Base-by-base conservation (phyloP, 2,329 filamentous ascomycete species). In the Lachnellula occidentalis region DNA sequence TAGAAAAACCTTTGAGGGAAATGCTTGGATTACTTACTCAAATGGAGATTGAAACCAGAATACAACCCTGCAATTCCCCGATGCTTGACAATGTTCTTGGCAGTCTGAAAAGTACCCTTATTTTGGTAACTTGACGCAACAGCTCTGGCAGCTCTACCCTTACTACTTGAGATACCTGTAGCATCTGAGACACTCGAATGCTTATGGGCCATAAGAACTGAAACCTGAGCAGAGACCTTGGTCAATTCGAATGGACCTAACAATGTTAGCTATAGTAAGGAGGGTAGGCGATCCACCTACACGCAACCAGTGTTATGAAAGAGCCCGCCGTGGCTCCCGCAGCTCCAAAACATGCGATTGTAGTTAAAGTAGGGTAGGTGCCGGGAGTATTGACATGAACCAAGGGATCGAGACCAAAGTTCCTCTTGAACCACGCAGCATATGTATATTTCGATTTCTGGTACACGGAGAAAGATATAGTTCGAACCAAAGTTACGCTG, bases 151-250 rank as follows among this genome's bases (percentile, higher is more conserved):
- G 41, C 41, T 17, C 22, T 31, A 21, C 43, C 21, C 5, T 17
- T 31, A 5, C 8, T 27, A 27, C n/a, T 46, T 14, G 43, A 27
- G 27, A 56, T 45, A 45, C 50, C 65, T 50, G 69, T 67, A 50
- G 67, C 60, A 31, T 69, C 63, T n/a, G 66, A 66, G 22, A 66
- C 34, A 42, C 64, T 67, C 15, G 70, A 68, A 45, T 76, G 76
- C 60, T 79, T 76, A 55, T 79, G 76, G 17, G 86, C 86, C 74
- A 92, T 82, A 56, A 92, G 75, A 11, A 91, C 87, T 1, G 90
- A 91, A 19, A 94, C 87, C 70, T 95, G 90, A 15, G 90, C 88
- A 69, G 87, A 92, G 56, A 94, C 78, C 71, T 95, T 95, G n/a
- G 88, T 92, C 70, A 95, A 78, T 71, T 95, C 90, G 68, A 95